phyloP scores from a whole-genome alignment of 257 asterid genomes.

The Solanum sparsipilum region DNA sequence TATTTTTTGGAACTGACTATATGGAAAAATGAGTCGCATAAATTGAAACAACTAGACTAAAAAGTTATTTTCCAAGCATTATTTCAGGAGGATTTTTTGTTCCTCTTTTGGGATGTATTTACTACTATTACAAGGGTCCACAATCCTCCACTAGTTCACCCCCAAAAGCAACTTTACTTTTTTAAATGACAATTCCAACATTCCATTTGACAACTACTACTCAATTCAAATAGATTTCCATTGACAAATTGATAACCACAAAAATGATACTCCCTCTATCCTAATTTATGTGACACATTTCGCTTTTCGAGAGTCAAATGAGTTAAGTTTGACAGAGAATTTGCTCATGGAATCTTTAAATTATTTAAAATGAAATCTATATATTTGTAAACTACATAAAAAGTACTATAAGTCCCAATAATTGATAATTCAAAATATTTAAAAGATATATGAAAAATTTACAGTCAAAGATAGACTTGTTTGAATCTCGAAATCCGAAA shows the following conservation, averaged over 20 bases:
- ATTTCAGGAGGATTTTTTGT: background rate
- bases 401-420: too few relatives aligned
- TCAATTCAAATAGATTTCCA: background rate
- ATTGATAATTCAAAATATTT: too few relatives aligned
- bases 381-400: too few relatives aligned
- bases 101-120: background rate
- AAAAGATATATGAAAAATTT: too few relatives aligned
- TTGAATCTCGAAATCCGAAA: too few relatives aligned
- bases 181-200: background rate
- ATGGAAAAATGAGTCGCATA: rapidly evolving
- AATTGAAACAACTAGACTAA: rapidly evolving
- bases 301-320: too few relatives aligned
- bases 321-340: too few relatives aligned
- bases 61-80: background rate
- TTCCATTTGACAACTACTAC: background rate
- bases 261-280: too few relatives aligned
- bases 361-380: too few relatives aligned
- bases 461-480: too few relatives aligned
- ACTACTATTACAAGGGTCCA: background rate
- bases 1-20: rapidly evolving
- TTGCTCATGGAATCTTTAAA: too few relatives aligned
- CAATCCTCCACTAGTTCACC: background rate
- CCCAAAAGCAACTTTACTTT: background rate
- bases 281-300: too few relatives aligned
- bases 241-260: background rate